phyloP scores from a whole-genome alignment of 805 yeast genomes.

The Metschnikowia arizonensis region DNA sequence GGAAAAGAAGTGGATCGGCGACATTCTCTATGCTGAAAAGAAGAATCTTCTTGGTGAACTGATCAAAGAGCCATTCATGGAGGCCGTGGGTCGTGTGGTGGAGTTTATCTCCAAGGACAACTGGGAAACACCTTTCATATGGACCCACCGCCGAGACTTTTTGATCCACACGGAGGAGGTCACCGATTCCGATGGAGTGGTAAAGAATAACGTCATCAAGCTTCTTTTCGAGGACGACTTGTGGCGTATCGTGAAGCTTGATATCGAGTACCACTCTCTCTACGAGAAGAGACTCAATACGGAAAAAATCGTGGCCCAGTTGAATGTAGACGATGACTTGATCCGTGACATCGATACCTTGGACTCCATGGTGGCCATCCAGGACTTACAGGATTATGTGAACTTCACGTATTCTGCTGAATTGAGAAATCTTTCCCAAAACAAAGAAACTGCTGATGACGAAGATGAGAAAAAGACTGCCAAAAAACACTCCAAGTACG shows the following conservation, averaged over 20 bases:
- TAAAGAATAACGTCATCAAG: conserved; percentile 41
- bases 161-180: conserved; percentile 54
- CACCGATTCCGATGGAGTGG: conserved; percentile 34
- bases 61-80: conserved; percentile 51
- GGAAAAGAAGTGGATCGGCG: conserved; percentile 82
- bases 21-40: conserved; percentile 57
- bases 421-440: conserved; percentile 41
- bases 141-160: conserved; percentile 93
- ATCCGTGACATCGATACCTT: conserved; percentile 54
- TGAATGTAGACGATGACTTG: conserved; percentile 54
- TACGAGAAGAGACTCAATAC: conserved; percentile 68
- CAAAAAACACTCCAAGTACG: conserved; percentile 57
- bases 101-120: conserved; percentile 72
- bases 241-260: conserved; percentile 86
- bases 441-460: conserved; percentile 21
- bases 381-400: conserved; percentile 81
- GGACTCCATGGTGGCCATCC: conserved; percentile 69
- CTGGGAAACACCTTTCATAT: conserved; percentile 90
- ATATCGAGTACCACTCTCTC: conserved; percentile 82
- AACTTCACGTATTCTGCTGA: conserved; percentile 66
- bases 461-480: conserved; percentile 20
- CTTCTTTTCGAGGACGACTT: conserved; percentile 75
- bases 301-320: conserved; percentile 48
- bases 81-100: conserved; percentile 66
- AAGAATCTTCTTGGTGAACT: conserved; percentile 36